A percentile compares a stretch with the other conserved stretches of the same genome.
Conservation (phyloP, 495 filamentous ascomycete genomes). For the Penicillium goetzii region DNA sequence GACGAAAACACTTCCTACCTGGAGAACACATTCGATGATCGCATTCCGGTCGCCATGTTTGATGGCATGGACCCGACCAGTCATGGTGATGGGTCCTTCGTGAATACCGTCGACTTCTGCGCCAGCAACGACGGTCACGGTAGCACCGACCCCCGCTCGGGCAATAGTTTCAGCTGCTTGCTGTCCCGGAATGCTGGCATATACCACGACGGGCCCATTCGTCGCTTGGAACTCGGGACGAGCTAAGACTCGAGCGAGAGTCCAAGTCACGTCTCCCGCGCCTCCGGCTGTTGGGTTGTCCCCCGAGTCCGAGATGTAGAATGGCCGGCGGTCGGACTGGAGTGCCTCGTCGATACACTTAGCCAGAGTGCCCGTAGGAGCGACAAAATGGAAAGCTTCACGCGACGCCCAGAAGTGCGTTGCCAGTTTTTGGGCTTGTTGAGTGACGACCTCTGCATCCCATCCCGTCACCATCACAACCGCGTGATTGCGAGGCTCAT, state of each 20-base stretch:
- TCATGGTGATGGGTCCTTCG: conserved; percentile 56
- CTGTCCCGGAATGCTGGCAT: conserved; percentile 59
- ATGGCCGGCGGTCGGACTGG: conserved; percentile 49
- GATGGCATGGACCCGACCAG: conserved; percentile 56
- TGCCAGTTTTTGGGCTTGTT: conserved; percentile 52
- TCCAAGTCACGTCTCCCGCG: conserved; percentile 60
- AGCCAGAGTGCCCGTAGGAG: conserved; percentile 53
- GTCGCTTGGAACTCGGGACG: conserved; percentile 50
- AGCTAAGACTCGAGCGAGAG: conserved; percentile 49
- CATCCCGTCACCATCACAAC: conserved; percentile 58
- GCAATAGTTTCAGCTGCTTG: conserved; percentile 49
- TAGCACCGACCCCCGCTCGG: conserved; percentile 53
- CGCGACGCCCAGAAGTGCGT: conserved; percentile 53
- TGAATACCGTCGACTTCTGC: conserved; percentile 59
- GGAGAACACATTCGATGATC: conserved; percentile 53
- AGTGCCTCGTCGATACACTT: conserved; percentile 56
- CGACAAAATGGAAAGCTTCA: conserved; percentile 56
- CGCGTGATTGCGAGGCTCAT: conserved; percentile 59
- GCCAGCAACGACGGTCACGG: conserved; percentile 57
- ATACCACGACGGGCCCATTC: conserved; percentile 52
- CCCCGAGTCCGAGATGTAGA: conserved; percentile 62
- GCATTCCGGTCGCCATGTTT: conserved; percentile 56
- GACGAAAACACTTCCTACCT: conserved; percentile 56
- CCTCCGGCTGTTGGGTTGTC: conserved; percentile 63
- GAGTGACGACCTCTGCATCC: conserved; percentile 39